A percentile compares a stretch with the other conserved stretches of the same genome.
These are phyloP conservation scores for Colletotrichum incanum DNA, from an alignment of 2,329 filamentous ascomycete species.

Conservation along the genomic window DNA sequence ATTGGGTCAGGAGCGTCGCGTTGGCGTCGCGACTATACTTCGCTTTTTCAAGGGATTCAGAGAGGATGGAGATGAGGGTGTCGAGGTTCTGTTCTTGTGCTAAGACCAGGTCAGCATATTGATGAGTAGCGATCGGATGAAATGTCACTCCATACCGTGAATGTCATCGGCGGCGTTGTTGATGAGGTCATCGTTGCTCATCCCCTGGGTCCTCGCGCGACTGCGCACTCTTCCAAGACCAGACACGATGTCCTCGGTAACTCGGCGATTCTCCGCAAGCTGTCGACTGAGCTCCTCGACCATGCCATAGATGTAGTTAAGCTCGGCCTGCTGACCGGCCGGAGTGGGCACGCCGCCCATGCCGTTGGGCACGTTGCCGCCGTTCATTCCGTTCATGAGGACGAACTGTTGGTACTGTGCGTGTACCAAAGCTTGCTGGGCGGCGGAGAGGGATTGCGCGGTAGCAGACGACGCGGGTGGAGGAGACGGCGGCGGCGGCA, in stretches of 20 bases:
- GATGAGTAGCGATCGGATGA: background rate
- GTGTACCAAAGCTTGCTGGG: slow-evolving; percentile 43
- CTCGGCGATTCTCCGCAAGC: slow-evolving; percentile 73
- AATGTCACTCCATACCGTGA: slow-evolving; percentile 60
- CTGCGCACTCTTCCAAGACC: slow-evolving; percentile 74
- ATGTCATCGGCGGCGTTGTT: slow-evolving; percentile 70
- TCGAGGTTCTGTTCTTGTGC: slow-evolving; percentile 74
- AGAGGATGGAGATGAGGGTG: slow-evolving; percentile 72
- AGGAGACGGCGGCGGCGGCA: slow-evolving; percentile 42
- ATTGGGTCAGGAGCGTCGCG: slow-evolving; percentile 70
- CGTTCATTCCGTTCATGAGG: slow-evolving; percentile 67
- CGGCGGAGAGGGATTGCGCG: slow-evolving; percentile 44
- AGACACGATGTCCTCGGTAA: slow-evolving; percentile 76
- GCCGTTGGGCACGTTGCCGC: slow-evolving; percentile 62
- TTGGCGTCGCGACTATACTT: slow-evolving; percentile 75
- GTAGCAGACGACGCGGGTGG: slow-evolving; percentile 30
- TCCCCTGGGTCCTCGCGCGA: slow-evolving; percentile 65
- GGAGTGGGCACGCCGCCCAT: slow-evolving; percentile 70
- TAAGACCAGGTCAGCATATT: slow-evolving; percentile 48
- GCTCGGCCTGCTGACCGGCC: slow-evolving; percentile 78
- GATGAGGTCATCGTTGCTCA: slow-evolving; percentile 73
- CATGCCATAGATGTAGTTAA: slow-evolving; percentile 79
- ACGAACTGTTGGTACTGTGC: slow-evolving; percentile 44
- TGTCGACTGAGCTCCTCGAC: slow-evolving; percentile 77
- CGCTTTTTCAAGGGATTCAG: slow-evolving; percentile 74